Percentiles rank a stretch among this genome's conserved stretches.
Evolutionary conservation across 2,329 filamentous ascomycete species (phyloP).

Genomic region (Fusarium phyllophilum): DNA sequence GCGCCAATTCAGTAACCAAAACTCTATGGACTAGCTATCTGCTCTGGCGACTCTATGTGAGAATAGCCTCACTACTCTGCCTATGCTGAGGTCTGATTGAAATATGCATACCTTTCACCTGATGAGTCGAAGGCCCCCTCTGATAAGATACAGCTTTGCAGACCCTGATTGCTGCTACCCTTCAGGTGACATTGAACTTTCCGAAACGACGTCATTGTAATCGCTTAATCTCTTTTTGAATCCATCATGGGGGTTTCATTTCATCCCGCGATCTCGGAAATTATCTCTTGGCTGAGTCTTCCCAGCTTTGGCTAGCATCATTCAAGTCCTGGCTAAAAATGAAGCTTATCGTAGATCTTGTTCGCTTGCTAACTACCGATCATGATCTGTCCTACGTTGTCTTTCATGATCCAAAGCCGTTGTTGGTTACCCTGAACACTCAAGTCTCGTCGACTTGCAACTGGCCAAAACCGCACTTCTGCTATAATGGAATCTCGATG

Average conservation of each 20-base stretch:
- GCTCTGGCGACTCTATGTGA: not conserved
- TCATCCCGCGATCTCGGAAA: slow-evolving; percentile 61
- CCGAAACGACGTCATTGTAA: slow-evolving; percentile 59
- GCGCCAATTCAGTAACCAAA: not conserved
- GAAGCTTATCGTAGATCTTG: slow-evolving; percentile 63
- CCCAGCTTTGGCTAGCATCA: slow-evolving; percentile 67
- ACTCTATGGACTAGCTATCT: not conserved
- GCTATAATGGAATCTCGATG: not conserved
- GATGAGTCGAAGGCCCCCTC: not conserved
- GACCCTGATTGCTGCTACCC: not conserved
- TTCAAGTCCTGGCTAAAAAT: slow-evolving; percentile 59
- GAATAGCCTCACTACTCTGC: not conserved
- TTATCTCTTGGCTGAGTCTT: slow-evolving; percentile 68
- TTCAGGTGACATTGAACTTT: slow-evolving; percentile 6
- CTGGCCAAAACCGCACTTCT: not conserved
- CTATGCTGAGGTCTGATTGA: not conserved
- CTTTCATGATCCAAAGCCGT: slow-evolving; percentile 68
- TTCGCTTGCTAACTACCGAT: slow-evolving; percentile 63
- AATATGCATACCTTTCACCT: not conserved
- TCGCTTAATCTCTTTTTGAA: slow-evolving; percentile 63
- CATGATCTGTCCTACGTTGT: slow-evolving; percentile 61
- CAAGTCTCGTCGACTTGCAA: slow-evolving; percentile 47
- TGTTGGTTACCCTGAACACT: slow-evolving; percentile 63
- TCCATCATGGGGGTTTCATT: slow-evolving; percentile 62
- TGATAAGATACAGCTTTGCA: not conserved